A percentile compares a stretch with the other conserved stretches of the same genome.
Evolutionary conservation across 352 stramenopile species (phyloP).

Genomic region (Pythium aquatile): DNA sequence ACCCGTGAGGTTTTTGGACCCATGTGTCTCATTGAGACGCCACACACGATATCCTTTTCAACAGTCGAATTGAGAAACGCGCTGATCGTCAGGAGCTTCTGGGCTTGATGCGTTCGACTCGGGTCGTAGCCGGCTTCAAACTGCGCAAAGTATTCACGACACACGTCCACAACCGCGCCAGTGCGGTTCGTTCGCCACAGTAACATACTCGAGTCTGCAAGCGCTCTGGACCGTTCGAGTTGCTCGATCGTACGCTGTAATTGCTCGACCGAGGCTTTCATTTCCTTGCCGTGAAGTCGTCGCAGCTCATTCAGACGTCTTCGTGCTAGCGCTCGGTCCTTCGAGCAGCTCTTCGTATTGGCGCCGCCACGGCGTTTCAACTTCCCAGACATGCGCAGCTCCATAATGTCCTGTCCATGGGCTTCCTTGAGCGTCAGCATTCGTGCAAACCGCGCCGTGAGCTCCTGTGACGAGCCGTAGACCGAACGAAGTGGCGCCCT

Average conservation of each 20-base stretch:
- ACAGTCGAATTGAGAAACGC: constrained; percentile 40
- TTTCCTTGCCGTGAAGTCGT: not conserved
- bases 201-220: constrained; percentile 39
- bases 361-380: not conserved
- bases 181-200: constrained; percentile 44
- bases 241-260: constrained; percentile 35
- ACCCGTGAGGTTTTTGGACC: too few relatives aligned
- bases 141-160: constrained; percentile 45
- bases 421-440: constrained; percentile 28
- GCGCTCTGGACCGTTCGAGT: constrained; percentile 38
- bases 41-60: constrained; percentile 38
- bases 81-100: constrained; percentile 1
- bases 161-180: constrained; percentile 38
- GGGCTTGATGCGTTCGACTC: constrained; percentile 9
- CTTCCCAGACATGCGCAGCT: not conserved
- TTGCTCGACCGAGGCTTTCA: constrained; percentile 37
- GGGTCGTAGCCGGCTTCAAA: constrained; percentile 44
- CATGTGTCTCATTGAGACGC: too few relatives aligned
- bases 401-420: not conserved
- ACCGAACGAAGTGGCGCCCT: not conserved
- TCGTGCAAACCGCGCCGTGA: constrained; percentile 42
- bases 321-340: constrained; percentile 21
- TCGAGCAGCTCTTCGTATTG: constrained; percentile 35
- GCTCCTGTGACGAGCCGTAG: constrained; percentile 13
- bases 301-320: constrained; percentile 3